Evolutionary conservation across 768 basidiomycete genomes (phyloP).

Genomic region (Chalciporus piperatus): DNA sequence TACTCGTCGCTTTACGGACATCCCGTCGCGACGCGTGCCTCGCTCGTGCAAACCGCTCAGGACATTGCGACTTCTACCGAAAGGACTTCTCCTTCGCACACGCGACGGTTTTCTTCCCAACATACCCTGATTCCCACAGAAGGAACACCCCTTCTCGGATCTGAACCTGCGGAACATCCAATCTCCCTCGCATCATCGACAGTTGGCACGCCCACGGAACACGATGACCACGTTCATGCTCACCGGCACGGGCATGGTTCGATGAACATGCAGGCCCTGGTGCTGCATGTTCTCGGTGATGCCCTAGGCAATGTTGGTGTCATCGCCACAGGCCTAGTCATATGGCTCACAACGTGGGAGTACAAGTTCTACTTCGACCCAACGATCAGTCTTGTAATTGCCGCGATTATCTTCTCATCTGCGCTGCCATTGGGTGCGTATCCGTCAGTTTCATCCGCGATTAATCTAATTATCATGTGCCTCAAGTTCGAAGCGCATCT

Average conservation of each 20-base stretch:
- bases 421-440: slow-evolving; percentile 81
- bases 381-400: slow-evolving; percentile 89
- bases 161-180: slow-evolving; percentile 9
- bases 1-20: slow-evolving; percentile 71
- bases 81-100: slow-evolving; percentile 2
- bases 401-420: slow-evolving; percentile 93
- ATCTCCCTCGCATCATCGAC: not conserved
- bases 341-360: slow-evolving; percentile 83
- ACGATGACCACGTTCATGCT: slow-evolving; percentile 9
- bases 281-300: slow-evolving; percentile 94
- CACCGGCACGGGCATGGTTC: slow-evolving; percentile 54
- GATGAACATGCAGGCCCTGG: slow-evolving; percentile 98
- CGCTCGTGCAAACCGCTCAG: slow-evolving; percentile 78
- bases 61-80: slow-evolving; percentile 54
- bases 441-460: not conserved
- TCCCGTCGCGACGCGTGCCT: slow-evolving; percentile 67
- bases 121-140: slow-evolving; percentile 29
- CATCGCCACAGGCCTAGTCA: slow-evolving; percentile 90
- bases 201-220: slow-evolving; percentile 18
- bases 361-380: slow-evolving; percentile 95
- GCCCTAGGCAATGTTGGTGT: slow-evolving; percentile 98
- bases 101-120: slow-evolving; percentile 4
- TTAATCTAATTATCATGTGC: slow-evolving; percentile 10
- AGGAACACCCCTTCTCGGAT: slow-evolving; percentile 43
- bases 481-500: slow-evolving; percentile 78